These are phyloP conservation scores for Rhodotorula sp. DNA, from an alignment of 1,284 basidiomycete species.

Conservation along the genomic window DNA sequence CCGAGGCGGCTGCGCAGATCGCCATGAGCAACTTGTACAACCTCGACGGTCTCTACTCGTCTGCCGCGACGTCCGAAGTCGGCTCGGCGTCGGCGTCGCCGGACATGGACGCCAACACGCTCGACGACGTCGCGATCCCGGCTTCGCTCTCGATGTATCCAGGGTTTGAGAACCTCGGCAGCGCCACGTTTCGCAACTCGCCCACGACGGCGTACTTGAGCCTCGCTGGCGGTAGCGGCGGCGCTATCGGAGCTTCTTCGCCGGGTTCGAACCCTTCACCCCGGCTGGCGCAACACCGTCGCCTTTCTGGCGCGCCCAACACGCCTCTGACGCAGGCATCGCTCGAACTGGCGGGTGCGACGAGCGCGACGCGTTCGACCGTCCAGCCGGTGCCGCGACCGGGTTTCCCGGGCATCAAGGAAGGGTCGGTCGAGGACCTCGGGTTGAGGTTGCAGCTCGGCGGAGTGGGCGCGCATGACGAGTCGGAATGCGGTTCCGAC, in stretches of 20 bases:
- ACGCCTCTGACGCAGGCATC: not conserved
- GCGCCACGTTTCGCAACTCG: slow-evolving; percentile 12
- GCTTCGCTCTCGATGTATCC: slow-evolving; percentile 1
- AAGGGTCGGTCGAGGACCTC: not conserved
- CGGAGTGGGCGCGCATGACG: not conserved
- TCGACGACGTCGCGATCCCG: slow-evolving; percentile 1
- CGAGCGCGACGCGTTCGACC: slow-evolving; percentile 18
- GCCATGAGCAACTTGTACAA: slow-evolving; percentile 5
- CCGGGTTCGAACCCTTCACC: not conserved
- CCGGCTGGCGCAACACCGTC: not conserved
- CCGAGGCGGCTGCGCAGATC: not conserved
- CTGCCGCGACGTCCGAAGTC: slow-evolving; percentile 2
- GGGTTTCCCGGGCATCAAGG: not conserved
- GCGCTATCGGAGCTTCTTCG: not conserved
- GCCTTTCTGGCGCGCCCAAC: not conserved
- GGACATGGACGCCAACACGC: slow-evolving; percentile 2
- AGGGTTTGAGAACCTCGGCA: slow-evolving; percentile 7
- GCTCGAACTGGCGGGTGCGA: slow-evolving; percentile 1
- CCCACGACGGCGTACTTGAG: slow-evolving; percentile 16
- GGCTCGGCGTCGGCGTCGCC: slow-evolving; percentile 5
- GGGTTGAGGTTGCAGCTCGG: slow-evolving; percentile 5
- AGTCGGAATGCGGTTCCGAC: slow-evolving; percentile 20
- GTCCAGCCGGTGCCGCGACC: not conserved
- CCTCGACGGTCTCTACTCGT: slow-evolving; percentile 5
- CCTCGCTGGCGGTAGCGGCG: not conserved